These are phyloP conservation scores for Trichoderma guizhouense DNA, from an alignment of 2,329 filamentous ascomycete species.

Conservation along the genomic window DNA sequence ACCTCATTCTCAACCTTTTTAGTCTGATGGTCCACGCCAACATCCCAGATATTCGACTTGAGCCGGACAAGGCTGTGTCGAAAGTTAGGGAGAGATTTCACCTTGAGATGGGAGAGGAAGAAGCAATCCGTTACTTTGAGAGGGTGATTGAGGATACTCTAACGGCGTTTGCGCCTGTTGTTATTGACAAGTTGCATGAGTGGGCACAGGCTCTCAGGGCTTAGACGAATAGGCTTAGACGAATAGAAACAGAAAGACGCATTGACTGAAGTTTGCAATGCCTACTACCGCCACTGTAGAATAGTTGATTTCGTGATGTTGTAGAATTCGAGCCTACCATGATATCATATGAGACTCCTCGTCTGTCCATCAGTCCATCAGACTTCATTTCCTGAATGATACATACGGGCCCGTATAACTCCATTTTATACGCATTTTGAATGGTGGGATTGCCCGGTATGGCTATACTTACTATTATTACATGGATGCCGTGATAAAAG, in stretches of 20 bases:
- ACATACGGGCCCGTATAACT: neutral
- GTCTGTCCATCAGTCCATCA: neutral
- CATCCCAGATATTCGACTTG: constrained; percentile 89
- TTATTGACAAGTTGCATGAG: constrained; percentile 93
- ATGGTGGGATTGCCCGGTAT: neutral
- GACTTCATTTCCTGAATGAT: neutral
- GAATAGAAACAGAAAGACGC: neutral
- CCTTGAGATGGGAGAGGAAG: constrained; percentile 85
- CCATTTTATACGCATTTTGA: neutral
- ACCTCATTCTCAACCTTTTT: constrained; percentile 91
- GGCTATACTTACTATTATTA: neutral
- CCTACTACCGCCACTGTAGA: no score
- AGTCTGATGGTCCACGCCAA: constrained; percentile 97
- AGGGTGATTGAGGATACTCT: constrained; percentile 86
- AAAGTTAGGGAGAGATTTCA: constrained; percentile 96
- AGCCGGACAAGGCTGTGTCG: constrained; percentile 88
- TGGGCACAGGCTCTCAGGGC: constrained; percentile 87
- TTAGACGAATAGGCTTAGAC: constrained; percentile 51
- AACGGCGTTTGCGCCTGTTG: constrained; percentile 83
- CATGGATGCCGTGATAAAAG: neutral
- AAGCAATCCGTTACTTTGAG: constrained; percentile 84
- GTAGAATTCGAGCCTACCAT: neutral
- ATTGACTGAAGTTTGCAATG: neutral
- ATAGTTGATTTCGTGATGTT: neutral
- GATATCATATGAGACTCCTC: neutral